phyloP scores from a whole-genome alignment of 1,284 basidiomycete species.

The Cryptococcus floricola region DNA sequence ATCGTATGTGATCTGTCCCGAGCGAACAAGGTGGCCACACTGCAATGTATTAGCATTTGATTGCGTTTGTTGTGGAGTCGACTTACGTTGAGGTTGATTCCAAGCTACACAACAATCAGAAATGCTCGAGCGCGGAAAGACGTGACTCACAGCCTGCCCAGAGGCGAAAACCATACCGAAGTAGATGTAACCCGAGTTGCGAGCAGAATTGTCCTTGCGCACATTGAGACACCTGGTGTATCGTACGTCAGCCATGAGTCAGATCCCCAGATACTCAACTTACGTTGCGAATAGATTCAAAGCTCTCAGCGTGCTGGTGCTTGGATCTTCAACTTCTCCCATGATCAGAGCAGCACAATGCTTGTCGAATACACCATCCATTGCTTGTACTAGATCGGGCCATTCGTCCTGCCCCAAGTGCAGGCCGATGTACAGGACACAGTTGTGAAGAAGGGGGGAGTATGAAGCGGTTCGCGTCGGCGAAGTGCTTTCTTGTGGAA shows the following conservation, averaged over 20 bases:
- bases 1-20: conserved; percentile 11
- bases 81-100: conserved; percentile 13
- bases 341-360: conserved; percentile 7
- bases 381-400: not conserved
- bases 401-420: conserved; percentile 3
- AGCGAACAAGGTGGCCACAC: conserved; percentile 8
- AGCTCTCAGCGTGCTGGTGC: conserved; percentile 10
- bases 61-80: not conserved
- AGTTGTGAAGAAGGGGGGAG: conserved; percentile 11
- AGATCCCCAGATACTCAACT: not conserved
- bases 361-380: conserved; percentile 1
- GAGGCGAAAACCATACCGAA: conserved; percentile 12
- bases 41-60: not conserved
- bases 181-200: conserved; percentile 12
- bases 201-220: not conserved
- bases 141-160: conserved; percentile 11
- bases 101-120: conserved; percentile 3
- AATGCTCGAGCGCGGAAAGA: not conserved
- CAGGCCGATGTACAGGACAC: conserved; percentile 5
- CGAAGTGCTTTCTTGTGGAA: not conserved
- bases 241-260: not conserved
- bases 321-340: conserved; percentile 7
- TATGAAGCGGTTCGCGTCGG: conserved; percentile 9
- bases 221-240: not conserved
- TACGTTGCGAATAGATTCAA: conserved; percentile 16